Evolutionary conservation across 495 filamentous ascomycete genomes (phyloP).

Genomic region (Neurospora sp.): DNA sequence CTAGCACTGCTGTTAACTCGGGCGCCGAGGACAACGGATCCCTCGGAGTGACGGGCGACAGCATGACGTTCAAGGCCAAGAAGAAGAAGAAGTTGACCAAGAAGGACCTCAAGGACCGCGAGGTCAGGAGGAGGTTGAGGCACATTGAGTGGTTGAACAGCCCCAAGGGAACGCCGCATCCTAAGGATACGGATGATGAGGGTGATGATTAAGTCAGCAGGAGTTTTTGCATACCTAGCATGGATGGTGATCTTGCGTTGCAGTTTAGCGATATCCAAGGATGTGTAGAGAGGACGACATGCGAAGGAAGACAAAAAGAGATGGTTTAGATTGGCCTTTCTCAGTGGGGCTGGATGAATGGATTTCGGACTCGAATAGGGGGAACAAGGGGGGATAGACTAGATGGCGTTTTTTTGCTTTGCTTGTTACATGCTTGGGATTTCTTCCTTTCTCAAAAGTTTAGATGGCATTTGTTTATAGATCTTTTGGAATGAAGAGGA

Average conservation of each 20-base stretch:
- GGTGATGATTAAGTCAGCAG: conserved; percentile 24
- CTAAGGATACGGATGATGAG: conserved; percentile 71
- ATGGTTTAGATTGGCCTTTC: not conserved
- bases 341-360: not conserved
- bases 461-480: not conserved
- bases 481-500: not conserved
- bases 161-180: conserved; percentile 69
- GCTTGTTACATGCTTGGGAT: not conserved
- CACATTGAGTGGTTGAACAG: conserved; percentile 91
- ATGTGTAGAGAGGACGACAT: not conserved
- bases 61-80: conserved; percentile 75
- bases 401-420: not conserved
- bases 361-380: not conserved
- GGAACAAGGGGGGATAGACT: not conserved
- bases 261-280: not conserved
- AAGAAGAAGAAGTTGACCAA: conserved; percentile 99
- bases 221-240: not conserved
- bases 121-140: conserved; percentile 75
- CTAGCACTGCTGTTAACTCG: conserved; percentile 61
- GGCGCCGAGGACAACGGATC: conserved; percentile 62
- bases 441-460: not conserved
- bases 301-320: not conserved
- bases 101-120: conserved; percentile 87
- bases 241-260: not conserved
- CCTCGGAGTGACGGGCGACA: conserved; percentile 27